Conservation (phyloP, 164 flowering plant genomes). For the Sedum album region DNA sequence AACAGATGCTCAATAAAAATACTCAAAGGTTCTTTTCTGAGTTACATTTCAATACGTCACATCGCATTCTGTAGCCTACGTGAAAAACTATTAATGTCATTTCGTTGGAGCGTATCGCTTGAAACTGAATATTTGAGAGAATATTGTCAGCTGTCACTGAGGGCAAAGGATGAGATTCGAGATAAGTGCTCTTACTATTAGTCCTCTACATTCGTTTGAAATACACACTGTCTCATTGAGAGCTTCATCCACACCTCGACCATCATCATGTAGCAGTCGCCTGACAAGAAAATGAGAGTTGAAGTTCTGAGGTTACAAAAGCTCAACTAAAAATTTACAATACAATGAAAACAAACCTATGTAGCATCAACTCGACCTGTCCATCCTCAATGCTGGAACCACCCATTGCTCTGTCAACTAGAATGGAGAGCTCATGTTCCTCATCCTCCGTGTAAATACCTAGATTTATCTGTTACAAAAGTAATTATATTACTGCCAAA, state of each 20-base stretch:
- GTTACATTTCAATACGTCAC: neutral
- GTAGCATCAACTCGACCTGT: conserved; percentile 90
- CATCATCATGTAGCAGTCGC: conserved; percentile 42
- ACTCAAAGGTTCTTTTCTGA: neutral
- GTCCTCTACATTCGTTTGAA: conserved; percentile 24
- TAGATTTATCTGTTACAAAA: conserved; percentile 63
- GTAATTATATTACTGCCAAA: neutral
- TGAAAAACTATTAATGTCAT: neutral
- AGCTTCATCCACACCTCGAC: conserved; percentile 40
- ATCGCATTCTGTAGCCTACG: neutral
- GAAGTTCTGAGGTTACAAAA: neutral
- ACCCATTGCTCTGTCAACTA: conserved; percentile 91
- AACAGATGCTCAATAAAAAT: neutral
- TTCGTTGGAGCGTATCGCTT: neutral
- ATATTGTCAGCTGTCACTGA: neutral
- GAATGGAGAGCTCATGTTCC: conserved; percentile 58
- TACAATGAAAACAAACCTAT: conserved; percentile 40
- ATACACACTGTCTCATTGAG: conserved; percentile 41
- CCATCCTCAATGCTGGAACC: conserved; percentile 88
- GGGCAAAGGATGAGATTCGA: neutral
- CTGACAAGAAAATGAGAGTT: conserved; percentile 15
- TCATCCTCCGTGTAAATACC: conserved; percentile 70
- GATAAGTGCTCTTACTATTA: conserved; percentile 23
- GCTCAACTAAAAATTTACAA: neutral
- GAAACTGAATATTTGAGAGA: neutral